phyloP scores from a whole-genome alignment of 257 asterid genomes.

The Lavandula angustifolia region DNA sequence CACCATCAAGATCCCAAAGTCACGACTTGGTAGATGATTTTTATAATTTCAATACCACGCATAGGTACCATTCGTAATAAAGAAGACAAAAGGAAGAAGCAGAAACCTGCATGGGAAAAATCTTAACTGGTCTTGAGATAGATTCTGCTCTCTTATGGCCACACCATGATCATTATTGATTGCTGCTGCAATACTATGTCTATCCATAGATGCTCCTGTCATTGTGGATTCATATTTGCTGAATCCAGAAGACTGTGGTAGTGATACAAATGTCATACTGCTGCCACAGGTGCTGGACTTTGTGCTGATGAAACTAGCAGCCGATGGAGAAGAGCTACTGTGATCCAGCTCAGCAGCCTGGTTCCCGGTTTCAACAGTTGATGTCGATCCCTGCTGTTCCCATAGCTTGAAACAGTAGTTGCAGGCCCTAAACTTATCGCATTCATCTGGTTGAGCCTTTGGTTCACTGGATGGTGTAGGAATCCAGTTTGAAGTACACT shows the following conservation, averaged over 20 bases:
- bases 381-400: conserved; percentile 53
- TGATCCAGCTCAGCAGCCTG: conserved; percentile 51
- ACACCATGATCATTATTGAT: conserved; percentile 37
- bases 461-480: conserved; percentile 49
- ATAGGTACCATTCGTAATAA: conserved; percentile 9
- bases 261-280: conserved; percentile 52
- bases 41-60: conserved; percentile 3
- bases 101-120: conserved; percentile 60
- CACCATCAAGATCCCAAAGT: conserved; percentile 14
- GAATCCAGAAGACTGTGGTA: conserved; percentile 54
- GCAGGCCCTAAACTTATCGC: conserved; percentile 76
- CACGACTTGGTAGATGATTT: conserved; percentile 14
- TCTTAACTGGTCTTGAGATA: conserved; percentile 41
- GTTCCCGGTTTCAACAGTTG: conserved; percentile 48
- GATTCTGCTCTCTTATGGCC: conserved; percentile 35
- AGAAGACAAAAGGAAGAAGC: conserved; percentile 24
- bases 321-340: conserved; percentile 56
- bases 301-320: conserved; percentile 64
- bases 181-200: conserved; percentile 41
- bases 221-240: conserved; percentile 48
- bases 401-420: conserved; percentile 76
- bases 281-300: conserved; percentile 66
- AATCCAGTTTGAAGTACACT: conserved; percentile 78
- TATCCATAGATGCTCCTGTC: conserved; percentile 47
- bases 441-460: conserved; percentile 45